Evolutionary conservation across 192 early-diverging fungal genomes (phyloP), one percentile per base, ranked within the genome.

Genomic region (Funneliformis geosporum): DNA sequence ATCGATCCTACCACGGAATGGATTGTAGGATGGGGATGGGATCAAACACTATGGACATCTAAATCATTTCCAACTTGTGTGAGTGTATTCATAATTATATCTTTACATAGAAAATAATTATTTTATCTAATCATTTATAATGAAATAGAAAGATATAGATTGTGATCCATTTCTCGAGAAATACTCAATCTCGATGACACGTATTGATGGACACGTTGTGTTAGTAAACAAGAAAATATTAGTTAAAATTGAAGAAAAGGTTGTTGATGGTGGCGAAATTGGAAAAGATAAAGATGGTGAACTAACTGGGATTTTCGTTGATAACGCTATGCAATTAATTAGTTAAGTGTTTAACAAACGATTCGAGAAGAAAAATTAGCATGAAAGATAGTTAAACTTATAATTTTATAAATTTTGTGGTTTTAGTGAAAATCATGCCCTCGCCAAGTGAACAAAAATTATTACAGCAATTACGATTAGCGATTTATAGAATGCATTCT

Each of bases 21-120:
- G 88, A 43, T 90, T 25, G 59, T 78, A 21, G 89, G 89, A 38
- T 73, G 64, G 40, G 89, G 89, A 33, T 90, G 88, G 88, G 89
- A 90, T 84, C 88, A 90, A 69, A 87, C 82, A 23, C 44, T 60
- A 18, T 90, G 84, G 82, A 42, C 60, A 14, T 55, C 65, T 11
- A 83, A 68, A 55, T 33, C 23, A 38, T 88, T 89, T 76, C 87
- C 88, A 16, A 80, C 80, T 14, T 62, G 65, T 50, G 85, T 84
- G 71, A 76, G 27, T 40, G 38, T 44, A 23, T 77, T 67, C 16
- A 42, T 43, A 4, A 38, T 43, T 21, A 25, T 42, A 23, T 38
- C 4, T 4, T 60, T 60, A 28, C n/a, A 21, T n/a, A 9, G 23
- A 62, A 12, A 60, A 11, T 27, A 25, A 5, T 40, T 61, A 43